Conservation (phyloP, 1,284 basidiomycete genomes). For the Vanrija humicola region DNA sequence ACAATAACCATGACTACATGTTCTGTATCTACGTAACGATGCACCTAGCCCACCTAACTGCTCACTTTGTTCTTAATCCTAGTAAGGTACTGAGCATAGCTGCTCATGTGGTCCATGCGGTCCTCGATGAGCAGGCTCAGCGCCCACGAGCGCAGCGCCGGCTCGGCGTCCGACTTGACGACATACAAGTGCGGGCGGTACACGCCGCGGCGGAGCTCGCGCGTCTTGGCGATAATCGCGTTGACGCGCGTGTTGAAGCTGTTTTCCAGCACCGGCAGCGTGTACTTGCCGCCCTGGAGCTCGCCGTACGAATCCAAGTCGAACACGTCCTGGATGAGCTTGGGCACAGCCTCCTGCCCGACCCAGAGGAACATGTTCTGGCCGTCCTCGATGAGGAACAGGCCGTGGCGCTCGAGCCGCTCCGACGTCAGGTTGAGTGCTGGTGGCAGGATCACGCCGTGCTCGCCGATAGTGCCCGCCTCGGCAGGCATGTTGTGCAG, state of each 20-base stretch:
- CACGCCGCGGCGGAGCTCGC: constrained; percentile 72
- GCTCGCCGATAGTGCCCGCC: constrained; percentile 45
- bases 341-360: constrained; percentile 92
- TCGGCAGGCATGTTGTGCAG: constrained; percentile 80
- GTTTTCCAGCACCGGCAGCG: constrained; percentile 84
- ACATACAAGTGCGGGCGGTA: constrained; percentile 95
- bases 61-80: constrained; percentile 70
- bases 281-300: constrained; percentile 87
- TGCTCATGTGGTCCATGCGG: constrained; percentile 87
- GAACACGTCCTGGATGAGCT: constrained; percentile 92
- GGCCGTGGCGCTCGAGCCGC: constrained; percentile 86
- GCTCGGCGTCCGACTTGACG: constrained; percentile 97
- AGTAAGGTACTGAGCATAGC: constrained; percentile 88
- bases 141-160: constrained; percentile 88
- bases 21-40: too few species aligned
- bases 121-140: constrained; percentile 93
- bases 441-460: constrained; percentile 41
- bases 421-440: constrained; percentile 91
- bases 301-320: constrained; percentile 82
- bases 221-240: constrained; percentile 85
- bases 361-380: constrained; percentile 98
- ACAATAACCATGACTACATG: too few species aligned
- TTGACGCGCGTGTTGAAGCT: constrained; percentile 89
- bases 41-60: neutral
- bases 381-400: constrained; percentile 95